Evolutionary conservation across 1,139 yeast species (phyloP), one percentile per base, ranked within the genome.

Genomic region (Yamadazyma triangularis): DNA sequence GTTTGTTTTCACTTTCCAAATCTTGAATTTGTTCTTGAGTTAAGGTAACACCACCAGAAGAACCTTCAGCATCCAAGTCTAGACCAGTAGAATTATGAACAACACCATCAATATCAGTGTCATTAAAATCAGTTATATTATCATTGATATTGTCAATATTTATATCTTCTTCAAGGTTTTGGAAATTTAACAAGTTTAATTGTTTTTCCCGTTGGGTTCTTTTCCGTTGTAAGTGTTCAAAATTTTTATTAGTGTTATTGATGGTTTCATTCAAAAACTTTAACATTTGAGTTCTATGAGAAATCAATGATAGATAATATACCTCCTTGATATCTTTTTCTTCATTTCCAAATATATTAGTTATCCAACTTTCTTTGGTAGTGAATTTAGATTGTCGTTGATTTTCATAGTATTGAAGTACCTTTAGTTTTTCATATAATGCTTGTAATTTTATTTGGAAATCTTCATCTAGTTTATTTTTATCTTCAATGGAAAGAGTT

Each of bases 1-100:
- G 80, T 38, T 75, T 70, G 52, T 86, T 91, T 51, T 91, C 97
- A 10, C 63, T 57, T 42, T 82, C 79, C 16, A 88, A 64, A 37
- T 78, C 70, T 48, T 79, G 85, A 21, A 84, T 47, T 50, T 85
- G 93, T 38, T 76, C 77, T 33, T 76, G 79, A 0, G 78, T 50
- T 14, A 79, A 51, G 7, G 33, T 38, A n/a, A n/a, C n/a, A n/a
- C n/a, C n/a, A n/a, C n/a, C n/a, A n/a, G n/a, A n/a, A 4, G 41
- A 39, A 4, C 26, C 21, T 4, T 36, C 42, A 4, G 23, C 27
- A 4, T 34, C 35, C 6, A 18, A 9, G 8, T 18, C 20, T 7
- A 18, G 9, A 13, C 23, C 14, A 23, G 20, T 11, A 14, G 26
- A 24, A n/a, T n/a, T n/a, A n/a, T n/a, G n/a, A n/a, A n/a, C n/a